phyloP scores from a whole-genome alignment of 495 filamentous ascomycete species.

The Penicillium macrosclerotiorum region DNA sequence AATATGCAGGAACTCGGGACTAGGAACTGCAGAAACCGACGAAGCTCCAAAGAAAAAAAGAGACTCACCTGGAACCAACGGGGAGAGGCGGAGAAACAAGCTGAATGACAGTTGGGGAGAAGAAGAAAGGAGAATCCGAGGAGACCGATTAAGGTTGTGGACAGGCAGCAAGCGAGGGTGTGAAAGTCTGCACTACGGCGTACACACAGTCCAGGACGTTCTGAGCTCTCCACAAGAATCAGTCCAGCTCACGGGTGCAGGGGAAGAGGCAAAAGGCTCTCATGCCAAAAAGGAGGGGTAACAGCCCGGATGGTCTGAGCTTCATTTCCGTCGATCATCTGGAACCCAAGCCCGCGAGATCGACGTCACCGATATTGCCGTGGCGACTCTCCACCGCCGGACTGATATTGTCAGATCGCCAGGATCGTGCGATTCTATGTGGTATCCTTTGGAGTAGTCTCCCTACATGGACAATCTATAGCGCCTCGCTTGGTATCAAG shows the following conservation, averaged over 20 bases:
- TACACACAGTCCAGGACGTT: too few species aligned
- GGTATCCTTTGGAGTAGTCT: too few species aligned
- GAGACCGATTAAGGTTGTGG: too few species aligned
- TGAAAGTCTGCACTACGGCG: too few species aligned
- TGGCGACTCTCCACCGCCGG: too few species aligned
- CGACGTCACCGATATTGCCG: slow-evolving; percentile 22
- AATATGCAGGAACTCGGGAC: background rate
- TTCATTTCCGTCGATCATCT: slow-evolving; percentile 20
- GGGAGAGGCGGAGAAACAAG: slow-evolving; percentile 2
- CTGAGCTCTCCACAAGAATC: too few species aligned
- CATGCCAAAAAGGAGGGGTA: slow-evolving; percentile 16
- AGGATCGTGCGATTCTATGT: too few species aligned
- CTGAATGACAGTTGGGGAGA: background rate
- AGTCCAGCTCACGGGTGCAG: too few species aligned
- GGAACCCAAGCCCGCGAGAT: slow-evolving; percentile 4
- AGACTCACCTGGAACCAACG: too few species aligned
- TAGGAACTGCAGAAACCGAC: background rate
- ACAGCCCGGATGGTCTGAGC: slow-evolving; percentile 20
- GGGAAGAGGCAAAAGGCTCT: slow-evolving; percentile 5
- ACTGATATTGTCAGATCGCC: too few species aligned
- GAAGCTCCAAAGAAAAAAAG: background rate
- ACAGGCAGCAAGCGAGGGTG: too few species aligned
- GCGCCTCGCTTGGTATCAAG: background rate
- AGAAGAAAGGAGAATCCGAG: background rate
- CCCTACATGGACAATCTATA: too few species aligned